A percentile compares a stretch with the other conserved stretches of the same genome.
These are phyloP conservation scores for Elymus sibiricus DNA, from an alignment of 176 grass and related monocot species.

Conservation along the genomic window DNA sequence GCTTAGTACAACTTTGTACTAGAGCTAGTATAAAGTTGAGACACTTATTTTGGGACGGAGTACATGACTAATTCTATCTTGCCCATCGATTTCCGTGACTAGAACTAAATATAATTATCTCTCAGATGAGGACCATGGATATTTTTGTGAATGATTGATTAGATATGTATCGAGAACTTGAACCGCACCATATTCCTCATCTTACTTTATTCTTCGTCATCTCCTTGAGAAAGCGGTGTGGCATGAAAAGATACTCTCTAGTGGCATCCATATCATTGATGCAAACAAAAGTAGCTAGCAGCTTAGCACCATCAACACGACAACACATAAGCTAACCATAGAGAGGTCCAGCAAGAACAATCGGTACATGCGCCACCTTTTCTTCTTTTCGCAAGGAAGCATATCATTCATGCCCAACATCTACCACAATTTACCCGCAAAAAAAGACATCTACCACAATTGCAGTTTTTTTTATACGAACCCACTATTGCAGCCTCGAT, in stretches of 20 bases:
- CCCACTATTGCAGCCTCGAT: background rate
- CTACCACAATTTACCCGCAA: too few species aligned
- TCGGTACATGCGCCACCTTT: background rate
- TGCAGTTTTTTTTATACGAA: too few species aligned
- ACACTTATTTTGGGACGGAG: too few species aligned
- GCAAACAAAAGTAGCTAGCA: background rate
- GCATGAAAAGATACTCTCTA: background rate
- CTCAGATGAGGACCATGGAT: background rate
- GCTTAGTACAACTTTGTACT: too few species aligned
- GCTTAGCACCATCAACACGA: background rate
- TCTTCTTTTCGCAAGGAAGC: background rate
- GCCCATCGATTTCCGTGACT: background rate
- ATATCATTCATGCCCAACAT: background rate
- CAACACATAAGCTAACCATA: background rate
- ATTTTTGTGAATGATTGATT: background rate
- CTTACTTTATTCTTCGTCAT: slow-evolving; percentile 9
- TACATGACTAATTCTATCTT: background rate
- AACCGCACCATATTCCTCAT: background rate
- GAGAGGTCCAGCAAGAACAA: background rate
- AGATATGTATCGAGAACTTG: background rate
- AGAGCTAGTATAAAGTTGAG: too few species aligned
- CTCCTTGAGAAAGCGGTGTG: background rate
- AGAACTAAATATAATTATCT: background rate
- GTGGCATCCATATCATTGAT: background rate
- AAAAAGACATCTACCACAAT: too few species aligned